These are phyloP conservation scores for Mucor saturninus DNA, from an alignment of 371 early-diverging fungal species.

Conservation along the genomic window DNA sequence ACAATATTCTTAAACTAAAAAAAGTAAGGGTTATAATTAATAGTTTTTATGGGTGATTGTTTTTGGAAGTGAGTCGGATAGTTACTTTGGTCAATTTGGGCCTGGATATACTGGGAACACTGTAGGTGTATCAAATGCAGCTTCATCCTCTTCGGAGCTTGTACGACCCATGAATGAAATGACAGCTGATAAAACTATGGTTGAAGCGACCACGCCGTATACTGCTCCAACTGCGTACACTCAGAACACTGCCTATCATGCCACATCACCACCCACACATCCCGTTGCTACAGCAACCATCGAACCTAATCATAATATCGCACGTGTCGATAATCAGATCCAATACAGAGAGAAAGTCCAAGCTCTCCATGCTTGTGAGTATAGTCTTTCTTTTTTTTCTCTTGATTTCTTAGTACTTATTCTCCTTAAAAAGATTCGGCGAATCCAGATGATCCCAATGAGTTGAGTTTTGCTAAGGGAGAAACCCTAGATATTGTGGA, in stretches of 20 bases:
- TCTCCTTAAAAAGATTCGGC: constrained; percentile 61
- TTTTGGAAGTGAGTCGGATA: constrained; percentile 53
- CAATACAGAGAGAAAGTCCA: constrained; percentile 46
- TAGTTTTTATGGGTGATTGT: constrained; percentile 53
- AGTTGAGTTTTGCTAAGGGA: constrained; percentile 83
- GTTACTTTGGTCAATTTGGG: constrained; percentile 31
- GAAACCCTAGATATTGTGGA: constrained; percentile 83
- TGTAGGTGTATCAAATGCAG: constrained; percentile 17
- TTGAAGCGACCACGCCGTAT: constrained; percentile 14
- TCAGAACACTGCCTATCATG: neutral
- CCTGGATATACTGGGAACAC: constrained; percentile 30
- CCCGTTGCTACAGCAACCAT: constrained; percentile 20
- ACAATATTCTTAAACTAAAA: neutral
- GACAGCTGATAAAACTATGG: constrained; percentile 36
- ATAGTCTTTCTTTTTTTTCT: constrained; percentile 1
- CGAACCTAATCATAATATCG: neutral
- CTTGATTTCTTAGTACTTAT: constrained; percentile 1
- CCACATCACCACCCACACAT: constrained; percentile 2
- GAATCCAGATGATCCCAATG: constrained; percentile 86
- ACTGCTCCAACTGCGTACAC: neutral
- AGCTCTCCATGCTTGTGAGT: constrained; percentile 33
- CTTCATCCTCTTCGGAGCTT: constrained; percentile 10
- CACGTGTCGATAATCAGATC: constrained; percentile 2
- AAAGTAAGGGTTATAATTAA: too few relatives aligned
- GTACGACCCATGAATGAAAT: constrained; percentile 25